Percentiles rank a stretch among this genome's conserved stretches.
phyloP scores from a whole-genome alignment of 2,329 filamentous ascomycete species.

The Byssochlamys sp. region DNA sequence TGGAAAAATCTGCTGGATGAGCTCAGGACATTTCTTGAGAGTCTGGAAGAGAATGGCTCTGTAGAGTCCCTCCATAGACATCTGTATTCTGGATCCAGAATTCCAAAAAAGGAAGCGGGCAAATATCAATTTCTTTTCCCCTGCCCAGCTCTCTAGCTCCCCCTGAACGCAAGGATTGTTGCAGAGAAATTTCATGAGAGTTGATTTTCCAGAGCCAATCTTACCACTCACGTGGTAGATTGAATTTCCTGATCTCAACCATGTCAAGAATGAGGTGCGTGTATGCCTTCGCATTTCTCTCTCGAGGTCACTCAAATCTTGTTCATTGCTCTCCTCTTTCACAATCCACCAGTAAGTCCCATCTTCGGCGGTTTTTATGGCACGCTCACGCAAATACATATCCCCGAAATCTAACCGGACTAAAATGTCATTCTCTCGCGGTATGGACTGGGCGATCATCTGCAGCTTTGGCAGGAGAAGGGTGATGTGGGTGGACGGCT shows the following conservation, averaged over 20 bases:
- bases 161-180: constrained; percentile 17
- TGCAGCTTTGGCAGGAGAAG: neutral
- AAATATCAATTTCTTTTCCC: constrained; percentile 15
- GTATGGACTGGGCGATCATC: neutral
- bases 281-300: constrained; percentile 7
- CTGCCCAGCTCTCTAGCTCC: constrained; percentile 28
- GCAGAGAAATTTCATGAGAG: constrained; percentile 37
- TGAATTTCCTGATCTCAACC: constrained; percentile 13
- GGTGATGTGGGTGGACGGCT: neutral
- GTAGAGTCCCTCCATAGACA: constrained; percentile 33
- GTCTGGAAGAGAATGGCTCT: constrained; percentile 29
- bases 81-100: constrained; percentile 30
- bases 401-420: constrained; percentile 5
- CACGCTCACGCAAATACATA: constrained; percentile 9
- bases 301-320: neutral
- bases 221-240: constrained; percentile 37
- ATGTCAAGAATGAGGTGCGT: constrained; percentile 14
- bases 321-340: neutral
- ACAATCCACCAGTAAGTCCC: constrained; percentile 16
- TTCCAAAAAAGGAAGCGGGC: constrained; percentile 37
- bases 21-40: constrained; percentile 17
- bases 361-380: constrained; percentile 9
- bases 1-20: constrained; percentile 17
- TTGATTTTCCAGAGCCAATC: constrained; percentile 40
- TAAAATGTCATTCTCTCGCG: constrained; percentile 6